These are phyloP conservation scores for Jamesozyma piceae DNA, from an alignment of 805 yeast genomes.

Conservation along the genomic window DNA sequence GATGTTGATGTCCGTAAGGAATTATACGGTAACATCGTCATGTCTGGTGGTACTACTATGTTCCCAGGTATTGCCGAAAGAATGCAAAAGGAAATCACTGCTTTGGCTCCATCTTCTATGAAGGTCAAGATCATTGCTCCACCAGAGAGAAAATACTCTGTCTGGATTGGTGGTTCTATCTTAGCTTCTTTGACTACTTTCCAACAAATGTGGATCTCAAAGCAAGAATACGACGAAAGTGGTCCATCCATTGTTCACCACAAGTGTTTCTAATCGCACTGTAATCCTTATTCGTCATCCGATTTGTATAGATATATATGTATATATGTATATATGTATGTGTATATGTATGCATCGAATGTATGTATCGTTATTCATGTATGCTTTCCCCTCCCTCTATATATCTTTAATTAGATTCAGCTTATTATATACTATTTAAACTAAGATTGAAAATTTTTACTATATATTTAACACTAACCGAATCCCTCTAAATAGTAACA, in stretches of 20 bases:
- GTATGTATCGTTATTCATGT: neutral
- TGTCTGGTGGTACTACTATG: slow-evolving; percentile 99
- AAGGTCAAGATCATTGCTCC: slow-evolving; percentile 99
- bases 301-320: neutral
- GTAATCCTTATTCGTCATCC: neutral
- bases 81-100: slow-evolving; percentile 99
- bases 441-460: too few species aligned
- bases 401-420: neutral
- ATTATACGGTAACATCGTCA: slow-evolving; percentile 96
- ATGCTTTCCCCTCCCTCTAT: neutral
- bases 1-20: slow-evolving; percentile 98
- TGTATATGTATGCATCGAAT: neutral
- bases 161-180: slow-evolving; percentile 99
- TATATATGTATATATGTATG: neutral
- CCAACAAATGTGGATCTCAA: slow-evolving; percentile 99
- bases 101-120: slow-evolving; percentile 99
- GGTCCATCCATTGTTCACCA: slow-evolving; percentile 93
- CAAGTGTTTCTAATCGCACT: slow-evolving; percentile 37
- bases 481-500: too few species aligned
- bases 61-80: slow-evolving; percentile 99
- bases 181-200: slow-evolving; percentile 97
- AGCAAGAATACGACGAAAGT: slow-evolving; percentile 99
- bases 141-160: slow-evolving; percentile 98
- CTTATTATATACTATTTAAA: too few species aligned
- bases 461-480: too few species aligned